These are phyloP conservation scores for Botrytis aclada DNA, from an alignment of 2,329 filamentous ascomycete genomes.

Conservation along the genomic window DNA sequence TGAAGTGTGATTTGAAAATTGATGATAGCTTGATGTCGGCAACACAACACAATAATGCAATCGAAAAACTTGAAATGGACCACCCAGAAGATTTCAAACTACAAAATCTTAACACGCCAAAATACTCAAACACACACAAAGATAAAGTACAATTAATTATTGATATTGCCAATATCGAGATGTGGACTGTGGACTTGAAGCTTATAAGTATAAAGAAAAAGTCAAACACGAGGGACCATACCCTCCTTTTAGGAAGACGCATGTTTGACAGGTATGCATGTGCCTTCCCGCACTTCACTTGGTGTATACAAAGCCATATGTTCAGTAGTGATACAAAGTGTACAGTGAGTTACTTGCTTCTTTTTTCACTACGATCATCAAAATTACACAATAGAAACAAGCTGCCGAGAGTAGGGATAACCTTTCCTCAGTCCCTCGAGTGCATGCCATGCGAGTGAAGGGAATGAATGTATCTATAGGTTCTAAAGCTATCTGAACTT, in stretches of 20 bases:
- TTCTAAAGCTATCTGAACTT: not conserved
- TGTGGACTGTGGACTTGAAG: not conserved
- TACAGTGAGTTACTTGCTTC: not conserved
- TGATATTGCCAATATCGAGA: not conserved
- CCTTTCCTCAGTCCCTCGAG: not conserved
- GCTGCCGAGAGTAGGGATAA: not conserved
- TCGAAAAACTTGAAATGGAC: not conserved
- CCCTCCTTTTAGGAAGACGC: not conserved
- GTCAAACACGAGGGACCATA: not conserved
- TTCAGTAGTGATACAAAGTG: not conserved
- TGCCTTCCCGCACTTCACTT: not conserved
- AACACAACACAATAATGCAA: not conserved
- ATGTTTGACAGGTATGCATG: not conserved
- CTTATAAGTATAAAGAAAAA: not conserved
- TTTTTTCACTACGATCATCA: not conserved
- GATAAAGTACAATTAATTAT: not conserved
- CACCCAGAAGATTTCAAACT: conserved; percentile 7
- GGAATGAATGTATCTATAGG: not conserved
- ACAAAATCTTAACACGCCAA: not conserved
- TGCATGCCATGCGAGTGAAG: not conserved
- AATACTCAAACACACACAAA: not conserved
- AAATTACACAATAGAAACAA: not conserved
- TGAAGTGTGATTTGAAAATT: not conserved
- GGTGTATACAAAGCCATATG: not conserved
- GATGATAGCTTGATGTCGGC: conserved; percentile 3